Evolutionary conservation across 371 early-diverging fungal genomes (phyloP), one percentile per base, ranked within the genome.

Genomic region (Haplosporangium sp.): DNA sequence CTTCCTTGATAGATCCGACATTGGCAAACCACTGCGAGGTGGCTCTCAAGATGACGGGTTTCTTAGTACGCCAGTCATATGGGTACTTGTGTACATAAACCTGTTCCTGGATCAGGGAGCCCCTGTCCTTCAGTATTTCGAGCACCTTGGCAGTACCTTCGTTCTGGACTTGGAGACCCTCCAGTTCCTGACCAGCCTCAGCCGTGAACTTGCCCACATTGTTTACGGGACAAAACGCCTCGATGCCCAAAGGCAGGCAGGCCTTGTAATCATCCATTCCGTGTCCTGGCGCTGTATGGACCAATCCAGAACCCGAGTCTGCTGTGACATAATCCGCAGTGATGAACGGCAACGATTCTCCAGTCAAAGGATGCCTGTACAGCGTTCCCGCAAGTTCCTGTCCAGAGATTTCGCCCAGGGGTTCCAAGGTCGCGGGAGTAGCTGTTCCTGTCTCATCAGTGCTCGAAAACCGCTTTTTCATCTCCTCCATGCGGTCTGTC

Each of bases 281-380:
- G 76, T 98, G 98, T 4, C 94, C 97, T 9, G 98, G 98, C 3
- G 99, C 96, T 45, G 93, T 92, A 73, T 98, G 99, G 3, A 98
- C 98, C 21, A 98, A 74, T 10, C 95, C 86, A 47, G 81, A 73
- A 51, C 98, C 98, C 1, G 94, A 91, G 6, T 90, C 91, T 0
- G 89, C 88, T 10, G 93, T 89, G 18, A 98, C 96, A 85, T 95
- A 92, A 29, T 86, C 84, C 2, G 92, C 97, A 2, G 76, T 79
- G 57, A 94, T 82, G 11, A 96, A 82, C 16, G 85, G 86, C 12
- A 77, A 77, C 1, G 67, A 57, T 23, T 80, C 58, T 21, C 77
- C 69, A 10, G 73, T 82, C 53, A 98, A 83, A 36, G 93, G 92
- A 60, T 93, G 94, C n/a, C 53, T 69, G 72, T 98, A 98, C 20